Base-by-base conservation (phyloP, 2,329 filamentous ascomycete species). In the Ophiocordyceps camponoti-rufipedis region DNA sequence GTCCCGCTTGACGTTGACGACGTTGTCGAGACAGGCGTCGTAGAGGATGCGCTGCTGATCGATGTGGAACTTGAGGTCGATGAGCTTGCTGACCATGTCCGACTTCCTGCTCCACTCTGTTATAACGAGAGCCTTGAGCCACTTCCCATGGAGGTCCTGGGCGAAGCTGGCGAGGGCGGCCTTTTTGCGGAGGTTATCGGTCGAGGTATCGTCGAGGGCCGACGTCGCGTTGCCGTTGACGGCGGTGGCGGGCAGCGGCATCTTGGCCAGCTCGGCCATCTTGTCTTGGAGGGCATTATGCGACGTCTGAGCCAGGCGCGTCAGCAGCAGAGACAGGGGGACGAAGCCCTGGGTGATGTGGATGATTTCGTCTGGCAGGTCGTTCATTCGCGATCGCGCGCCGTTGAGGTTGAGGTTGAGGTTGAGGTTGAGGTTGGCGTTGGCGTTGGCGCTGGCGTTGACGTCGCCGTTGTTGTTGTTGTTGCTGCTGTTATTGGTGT, bases 101-200 rank as follows among this genome's bases (percentile, higher is more conserved):
- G 82, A 78, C 59, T 84, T 81, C 56, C 83, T 75, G 58, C 83
- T 85, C 91, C 91, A 98, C 62, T 91, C 82, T 2, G 83, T 79
- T 42, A 98, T 80, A 19, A 98, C 86, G 18, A 95, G 70, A 8
- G 88, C 75, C 65, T 98, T 96, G 59, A 94, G 85, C 70, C 93
- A 96, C 65, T 85, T 86, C 29, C 81, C 78, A 56, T 94, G 81
- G 55, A 82, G 77, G 19, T 78, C 74, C 58, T 89, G 81, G 9
- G 83, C 78, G 64, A 91, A 94, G 41, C 83, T 76, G 48, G 94
- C 63, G 45, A 95, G 61, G 33, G 70, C 64, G 28, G 75, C 64
- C 62, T 94, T 95, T 64, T 94, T 94, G 31, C 72, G 69, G 12
- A 84, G 56, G 55, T 85, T 89, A 48, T 80, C 77, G 38, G 62